Percentiles rank a stretch among this genome's conserved stretches.
Evolutionary conservation across 352 stramenopile species (phyloP).

Genomic region (Phytophthora hibernalis): DNA sequence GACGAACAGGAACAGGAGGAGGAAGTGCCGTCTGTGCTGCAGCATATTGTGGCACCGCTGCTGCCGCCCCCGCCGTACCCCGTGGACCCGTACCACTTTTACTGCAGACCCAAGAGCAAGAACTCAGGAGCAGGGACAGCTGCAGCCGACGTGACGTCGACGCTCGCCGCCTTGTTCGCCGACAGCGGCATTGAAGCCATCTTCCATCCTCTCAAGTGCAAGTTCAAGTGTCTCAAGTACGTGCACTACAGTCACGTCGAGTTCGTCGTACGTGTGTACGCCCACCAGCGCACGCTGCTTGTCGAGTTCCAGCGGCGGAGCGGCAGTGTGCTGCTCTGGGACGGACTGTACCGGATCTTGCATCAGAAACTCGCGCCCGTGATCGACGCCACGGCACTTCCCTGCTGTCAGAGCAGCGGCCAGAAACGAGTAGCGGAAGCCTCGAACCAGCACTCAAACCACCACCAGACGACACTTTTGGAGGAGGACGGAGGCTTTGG

Average conservation of each 20-base stretch:
- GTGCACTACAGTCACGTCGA: conserved; percentile 87
- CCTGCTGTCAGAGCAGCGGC: conserved; percentile 72
- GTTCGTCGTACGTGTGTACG: conserved; percentile 79
- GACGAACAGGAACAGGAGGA: conserved; percentile 26
- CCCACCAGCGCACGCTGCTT: conserved; percentile 51
- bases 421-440: conserved; percentile 56
- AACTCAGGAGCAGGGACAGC: conserved; percentile 33
- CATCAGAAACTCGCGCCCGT: conserved; percentile 62
- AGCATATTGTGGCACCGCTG: conserved; percentile 59
- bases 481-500: conserved; percentile 56
- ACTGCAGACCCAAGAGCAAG: conserved; percentile 47
- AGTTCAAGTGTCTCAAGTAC: conserved; percentile 90
- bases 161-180: conserved; percentile 45
- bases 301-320: conserved; percentile 82
- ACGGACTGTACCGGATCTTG: conserved; percentile 80
- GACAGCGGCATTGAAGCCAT: conserved; percentile 73
- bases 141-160: conserved; percentile 56
- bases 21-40: conserved; percentile 36
- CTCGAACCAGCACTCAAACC: conserved; percentile 12
- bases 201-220: conserved; percentile 79
- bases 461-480: neutral
- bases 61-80: conserved; percentile 76
- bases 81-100: conserved; percentile 87
- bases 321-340: conserved; percentile 80
- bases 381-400: conserved; percentile 53